Evolutionary conservation across 306 rosid genomes (phyloP).

Genomic region (Cyclanthera cordifolia): DNA sequence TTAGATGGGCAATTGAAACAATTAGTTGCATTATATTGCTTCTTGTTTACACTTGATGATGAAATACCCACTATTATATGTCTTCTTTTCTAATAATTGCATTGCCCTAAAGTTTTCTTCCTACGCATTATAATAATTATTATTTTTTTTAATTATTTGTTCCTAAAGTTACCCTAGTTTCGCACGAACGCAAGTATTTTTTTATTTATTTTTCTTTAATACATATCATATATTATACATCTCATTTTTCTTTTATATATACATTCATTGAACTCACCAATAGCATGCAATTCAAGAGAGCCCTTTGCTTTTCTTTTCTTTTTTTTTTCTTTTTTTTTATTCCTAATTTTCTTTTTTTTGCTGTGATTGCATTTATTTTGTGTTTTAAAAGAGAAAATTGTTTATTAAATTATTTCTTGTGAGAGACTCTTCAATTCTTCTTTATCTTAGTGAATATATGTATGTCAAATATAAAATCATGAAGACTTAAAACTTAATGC

Average conservation of each 20-base stretch:
- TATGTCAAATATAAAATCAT: neutral
- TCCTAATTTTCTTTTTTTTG: too few relatives aligned
- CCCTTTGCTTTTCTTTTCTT: neutral
- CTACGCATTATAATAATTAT: conserved; percentile 1
- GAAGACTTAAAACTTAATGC: neutral
- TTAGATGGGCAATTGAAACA: neutral
- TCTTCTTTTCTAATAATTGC: conserved; percentile 8
- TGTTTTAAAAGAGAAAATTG: neutral
- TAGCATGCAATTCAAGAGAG: neutral
- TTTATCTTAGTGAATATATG: neutral
- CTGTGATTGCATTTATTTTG: conserved; percentile 1
- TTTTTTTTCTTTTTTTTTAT: neutral
- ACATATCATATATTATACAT: neutral
- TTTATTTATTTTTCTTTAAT: neutral
- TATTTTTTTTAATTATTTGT: neutral
- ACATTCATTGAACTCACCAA: neutral
- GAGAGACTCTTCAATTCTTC: too few relatives aligned
- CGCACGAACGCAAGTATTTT: conserved; percentile 9
- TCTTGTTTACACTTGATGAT: conserved; percentile 12
- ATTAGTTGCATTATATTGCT: conserved; percentile 14
- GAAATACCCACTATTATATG: conserved; percentile 12
- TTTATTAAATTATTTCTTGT: neutral
- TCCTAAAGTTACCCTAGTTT: conserved; percentile 11
- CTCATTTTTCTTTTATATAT: neutral
- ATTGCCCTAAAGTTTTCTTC: conserved; percentile 5